A percentile compares a stretch with the other conserved stretches of the same genome.
These are phyloP conservation scores for Wickerhamomyces sydowiorum DNA, from an alignment of 805 yeast genomes.

Conservation along the genomic window DNA sequence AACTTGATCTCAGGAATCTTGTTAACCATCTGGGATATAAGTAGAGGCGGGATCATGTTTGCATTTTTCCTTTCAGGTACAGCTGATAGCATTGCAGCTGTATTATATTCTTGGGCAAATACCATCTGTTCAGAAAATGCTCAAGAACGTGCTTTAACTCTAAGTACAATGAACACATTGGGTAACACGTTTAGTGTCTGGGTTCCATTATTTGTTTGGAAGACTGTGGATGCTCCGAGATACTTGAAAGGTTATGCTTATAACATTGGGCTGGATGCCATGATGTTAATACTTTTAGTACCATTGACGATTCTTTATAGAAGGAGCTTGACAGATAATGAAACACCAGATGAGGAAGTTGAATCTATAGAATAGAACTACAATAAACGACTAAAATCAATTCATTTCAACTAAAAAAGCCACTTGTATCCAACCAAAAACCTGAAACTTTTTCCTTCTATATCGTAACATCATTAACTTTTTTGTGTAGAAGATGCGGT, in stretches of 20 bases:
- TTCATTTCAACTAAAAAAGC: neutral
- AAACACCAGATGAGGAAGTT: neutral
- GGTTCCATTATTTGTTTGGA: constrained; percentile 29
- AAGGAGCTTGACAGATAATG: constrained; percentile 1
- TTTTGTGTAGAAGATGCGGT: neutral
- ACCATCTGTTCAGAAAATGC: constrained; percentile 51
- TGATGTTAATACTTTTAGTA: constrained; percentile 20
- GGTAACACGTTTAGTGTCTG: constrained; percentile 53
- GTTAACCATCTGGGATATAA: constrained; percentile 38
- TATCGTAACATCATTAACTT: too few relatives aligned
- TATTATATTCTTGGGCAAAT: constrained; percentile 51
- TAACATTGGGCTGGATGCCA: constrained; percentile 16
- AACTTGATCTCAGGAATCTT: constrained; percentile 17
- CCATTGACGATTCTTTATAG: constrained; percentile 22
- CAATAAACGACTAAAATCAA: neutral
- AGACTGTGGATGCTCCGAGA: constrained; percentile 51
- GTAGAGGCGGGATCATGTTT: constrained; percentile 52
- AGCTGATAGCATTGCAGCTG: constrained; percentile 59
- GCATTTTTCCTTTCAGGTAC: constrained; percentile 51
- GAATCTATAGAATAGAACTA: constrained; percentile 13
- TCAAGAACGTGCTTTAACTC: constrained; percentile 44
- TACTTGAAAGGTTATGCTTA: constrained; percentile 46
- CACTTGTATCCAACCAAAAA: neutral
- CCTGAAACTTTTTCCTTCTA: neutral
- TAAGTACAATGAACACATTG: constrained; percentile 44